Conservation (phyloP, 495 filamentous ascomycete genomes). For the Aspergillus sparsus region DNA sequence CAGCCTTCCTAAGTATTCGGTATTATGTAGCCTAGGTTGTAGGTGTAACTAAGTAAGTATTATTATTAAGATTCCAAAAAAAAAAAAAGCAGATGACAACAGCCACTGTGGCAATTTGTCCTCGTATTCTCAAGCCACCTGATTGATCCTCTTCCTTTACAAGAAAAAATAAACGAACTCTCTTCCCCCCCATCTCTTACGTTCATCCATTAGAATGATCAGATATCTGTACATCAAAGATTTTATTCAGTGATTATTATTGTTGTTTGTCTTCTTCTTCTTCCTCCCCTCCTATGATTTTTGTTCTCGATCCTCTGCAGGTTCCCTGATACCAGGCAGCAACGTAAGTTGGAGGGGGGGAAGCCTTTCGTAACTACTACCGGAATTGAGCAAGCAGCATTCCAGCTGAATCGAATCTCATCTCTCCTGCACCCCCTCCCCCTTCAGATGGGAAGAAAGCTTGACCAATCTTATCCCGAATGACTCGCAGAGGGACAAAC, state of each 20-base stretch:
- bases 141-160: conserved; percentile 7
- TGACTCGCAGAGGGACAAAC: conserved; percentile 11
- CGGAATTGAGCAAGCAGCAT: not conserved
- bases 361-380: too few species aligned
- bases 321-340: not conserved
- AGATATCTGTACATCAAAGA: too few species aligned
- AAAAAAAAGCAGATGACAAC: conserved; percentile 16
- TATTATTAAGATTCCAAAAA: not conserved
- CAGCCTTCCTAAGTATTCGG: not conserved
- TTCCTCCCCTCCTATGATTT: not conserved
- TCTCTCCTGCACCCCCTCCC: not conserved
- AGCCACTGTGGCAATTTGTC: conserved; percentile 28
- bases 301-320: not conserved
- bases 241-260: conserved; percentile 2
- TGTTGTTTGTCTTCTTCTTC: not conserved
- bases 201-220: conserved; percentile 3
- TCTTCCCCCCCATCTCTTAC: not conserved
- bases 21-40: not conserved
- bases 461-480: conserved; percentile 25
- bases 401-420: conserved; percentile 1
- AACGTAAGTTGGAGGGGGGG: not conserved
- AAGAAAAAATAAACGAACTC: conserved; percentile 17
- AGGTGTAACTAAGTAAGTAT: too few species aligned
- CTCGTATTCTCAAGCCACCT: conserved; percentile 27
- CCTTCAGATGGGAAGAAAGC: conserved; percentile 15